Evolutionary conservation across 2,329 filamentous ascomycete species (phyloP).

Genomic region (Apiospora arundinis): DNA sequence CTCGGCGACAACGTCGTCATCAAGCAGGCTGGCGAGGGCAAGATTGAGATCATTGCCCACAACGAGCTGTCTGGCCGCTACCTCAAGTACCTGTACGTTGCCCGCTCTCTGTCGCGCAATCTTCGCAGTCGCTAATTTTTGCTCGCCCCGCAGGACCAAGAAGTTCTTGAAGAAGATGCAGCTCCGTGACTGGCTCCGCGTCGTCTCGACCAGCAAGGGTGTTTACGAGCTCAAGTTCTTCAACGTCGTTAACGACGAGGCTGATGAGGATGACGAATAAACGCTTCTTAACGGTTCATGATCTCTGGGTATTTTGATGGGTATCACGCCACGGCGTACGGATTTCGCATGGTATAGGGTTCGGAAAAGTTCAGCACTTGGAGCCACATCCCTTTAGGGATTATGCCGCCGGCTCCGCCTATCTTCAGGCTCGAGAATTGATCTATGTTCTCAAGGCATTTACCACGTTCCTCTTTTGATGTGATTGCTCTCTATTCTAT

Average conservation of each 20-base stretch:
- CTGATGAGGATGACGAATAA: conserved; percentile 98
- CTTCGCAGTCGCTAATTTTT: conserved; percentile 29
- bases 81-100: conserved; percentile 96
- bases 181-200: conserved; percentile 99
- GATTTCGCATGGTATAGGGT: conserved; percentile 25
- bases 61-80: conserved; percentile 98
- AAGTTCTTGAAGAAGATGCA: conserved; percentile 99
- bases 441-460: neutral
- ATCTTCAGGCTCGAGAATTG: conserved; percentile 15
- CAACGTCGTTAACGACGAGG: conserved; percentile 99
- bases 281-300: conserved; percentile 64
- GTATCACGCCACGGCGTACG: conserved; percentile 19
- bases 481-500: conserved; percentile 19
- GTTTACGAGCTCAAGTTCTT: conserved; percentile 99
- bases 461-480: neutral
- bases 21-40: conserved; percentile 90
- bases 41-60: conserved; percentile 97
- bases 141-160: conserved; percentile 76
- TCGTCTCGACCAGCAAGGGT: conserved; percentile 96
- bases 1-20: conserved; percentile 93
- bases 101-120: neutral
- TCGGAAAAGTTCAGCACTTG: conserved; percentile 25
- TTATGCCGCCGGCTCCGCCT: conserved; percentile 12
- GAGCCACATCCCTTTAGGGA: neutral
- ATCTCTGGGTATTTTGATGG: conserved; percentile 20